Percentiles rank a stretch among this genome's conserved stretches.
These are phyloP conservation scores for Penicillium sp. DNA, from an alignment of 2,329 filamentous ascomycete genomes.

Conservation along the genomic window DNA sequence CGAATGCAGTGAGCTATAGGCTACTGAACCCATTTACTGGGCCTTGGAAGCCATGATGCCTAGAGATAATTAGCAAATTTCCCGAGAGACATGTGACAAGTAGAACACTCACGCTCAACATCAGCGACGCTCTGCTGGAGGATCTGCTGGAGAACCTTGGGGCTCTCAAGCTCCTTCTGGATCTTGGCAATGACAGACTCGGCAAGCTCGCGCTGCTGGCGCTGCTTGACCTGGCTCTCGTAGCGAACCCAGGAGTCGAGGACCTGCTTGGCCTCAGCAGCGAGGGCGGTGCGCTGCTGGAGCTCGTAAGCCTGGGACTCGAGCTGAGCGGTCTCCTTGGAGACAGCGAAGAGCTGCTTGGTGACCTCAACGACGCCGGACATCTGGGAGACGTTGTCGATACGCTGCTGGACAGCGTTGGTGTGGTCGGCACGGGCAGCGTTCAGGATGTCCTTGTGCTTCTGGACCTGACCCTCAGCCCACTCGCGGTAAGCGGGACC, in stretches of 20 bases:
- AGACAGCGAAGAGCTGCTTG: constrained; percentile 95
- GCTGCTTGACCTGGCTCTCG: constrained; percentile 97
- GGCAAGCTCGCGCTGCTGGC: constrained; percentile 95
- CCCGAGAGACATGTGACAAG: background rate
- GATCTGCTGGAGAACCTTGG: constrained; percentile 95
- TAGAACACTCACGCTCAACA: constrained; percentile 76
- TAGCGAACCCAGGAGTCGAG: constrained; percentile 99
- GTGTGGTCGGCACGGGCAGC: constrained; percentile 92
- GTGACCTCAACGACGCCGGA: constrained; percentile 92
- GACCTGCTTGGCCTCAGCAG: constrained; percentile 88
- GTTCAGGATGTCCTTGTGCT: constrained; percentile 95
- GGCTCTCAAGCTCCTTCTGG: constrained; percentile 97
- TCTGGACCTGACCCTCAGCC: constrained; percentile 84
- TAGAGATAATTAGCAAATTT: constrained; percentile 21
- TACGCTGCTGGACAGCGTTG: constrained; percentile 89
- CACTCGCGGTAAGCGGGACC: constrained; percentile 91
- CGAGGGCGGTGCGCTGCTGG: constrained; percentile 92
- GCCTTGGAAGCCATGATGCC: constrained; percentile 44
- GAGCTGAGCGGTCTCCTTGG: constrained; percentile 97
- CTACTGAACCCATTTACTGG: constrained; percentile 38
- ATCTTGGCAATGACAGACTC: constrained; percentile 95
- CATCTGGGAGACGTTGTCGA: constrained; percentile 93
- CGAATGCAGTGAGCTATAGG: constrained; percentile 34
- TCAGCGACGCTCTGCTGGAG: constrained; percentile 94
- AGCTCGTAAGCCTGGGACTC: constrained; percentile 96